Percentiles rank a stretch among this genome's conserved stretches.
Conservation (phyloP, 1,284 basidiomycete species). For the Ceratobasidium sp. region DNA sequence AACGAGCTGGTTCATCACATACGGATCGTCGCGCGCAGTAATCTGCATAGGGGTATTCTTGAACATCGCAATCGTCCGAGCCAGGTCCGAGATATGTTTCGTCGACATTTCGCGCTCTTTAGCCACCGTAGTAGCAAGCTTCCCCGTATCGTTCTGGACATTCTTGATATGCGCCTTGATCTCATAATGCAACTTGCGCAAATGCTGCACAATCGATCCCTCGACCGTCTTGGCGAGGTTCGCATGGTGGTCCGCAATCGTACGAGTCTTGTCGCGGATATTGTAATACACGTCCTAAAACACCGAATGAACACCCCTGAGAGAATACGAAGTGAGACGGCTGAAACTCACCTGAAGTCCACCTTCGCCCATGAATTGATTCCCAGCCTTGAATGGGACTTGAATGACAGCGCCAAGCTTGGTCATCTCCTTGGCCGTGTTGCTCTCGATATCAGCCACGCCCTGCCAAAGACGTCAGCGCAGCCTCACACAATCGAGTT, state of each 20-base stretch:
- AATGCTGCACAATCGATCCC: constrained; percentile 96
- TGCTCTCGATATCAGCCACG: constrained; percentile 94
- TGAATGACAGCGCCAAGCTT: constrained; percentile 98
- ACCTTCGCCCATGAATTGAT: constrained; percentile 95
- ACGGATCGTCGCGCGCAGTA: constrained; percentile 88
- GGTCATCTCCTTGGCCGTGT: constrained; percentile 93
- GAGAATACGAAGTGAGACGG: background rate
- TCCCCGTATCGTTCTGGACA: constrained; percentile 98
- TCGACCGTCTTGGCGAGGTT: constrained; percentile 97
- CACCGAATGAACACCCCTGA: background rate
- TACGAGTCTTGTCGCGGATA: constrained; percentile 93
- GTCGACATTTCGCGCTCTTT: constrained; percentile 94
- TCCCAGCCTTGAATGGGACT: constrained; percentile 95
- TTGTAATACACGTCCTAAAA: constrained; percentile 91
- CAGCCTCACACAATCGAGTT: constrained; percentile 26
- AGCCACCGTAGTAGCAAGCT: constrained; percentile 93
- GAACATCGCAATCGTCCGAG: constrained; percentile 88
- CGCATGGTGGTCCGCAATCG: constrained; percentile 96
- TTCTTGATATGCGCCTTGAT: constrained; percentile 99
- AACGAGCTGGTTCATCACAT: constrained; percentile 82
- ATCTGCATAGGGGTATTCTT: constrained; percentile 97
- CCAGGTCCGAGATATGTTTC: constrained; percentile 89
- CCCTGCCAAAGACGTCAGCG: constrained; percentile 71
- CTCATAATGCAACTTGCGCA: constrained; percentile 93
- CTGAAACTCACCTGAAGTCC: constrained; percentile 74